phyloP scores from a whole-genome alignment of 2,329 filamentous ascomycete species.

The Ceratocystiopsis brevicomis region DNA sequence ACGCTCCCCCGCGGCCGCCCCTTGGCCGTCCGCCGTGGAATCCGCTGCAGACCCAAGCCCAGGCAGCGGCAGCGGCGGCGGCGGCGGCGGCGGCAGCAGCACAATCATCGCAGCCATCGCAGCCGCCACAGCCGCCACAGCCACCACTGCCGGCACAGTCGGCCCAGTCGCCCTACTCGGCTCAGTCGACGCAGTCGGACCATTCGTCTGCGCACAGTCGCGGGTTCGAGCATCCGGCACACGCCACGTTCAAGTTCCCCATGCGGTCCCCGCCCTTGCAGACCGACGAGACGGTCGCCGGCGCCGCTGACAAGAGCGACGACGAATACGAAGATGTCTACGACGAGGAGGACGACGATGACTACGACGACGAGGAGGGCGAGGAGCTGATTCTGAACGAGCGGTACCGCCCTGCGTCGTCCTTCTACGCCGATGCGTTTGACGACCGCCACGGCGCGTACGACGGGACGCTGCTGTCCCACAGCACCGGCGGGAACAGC shows the following conservation, averaged over 20 bases:
- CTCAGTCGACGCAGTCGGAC: too few relatives aligned
- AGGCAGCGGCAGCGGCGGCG: neutral
- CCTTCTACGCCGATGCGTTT: constrained; percentile 1
- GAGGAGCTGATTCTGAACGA: too few relatives aligned
- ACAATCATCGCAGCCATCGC: neutral
- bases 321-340: neutral
- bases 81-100: neutral
- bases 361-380: neutral
- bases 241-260: too few relatives aligned
- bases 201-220: too few relatives aligned
- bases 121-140: neutral
- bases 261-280: neutral
- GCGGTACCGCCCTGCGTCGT: constrained; percentile 2
- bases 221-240: too few relatives aligned
- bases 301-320: neutral
- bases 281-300: neutral
- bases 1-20: neutral
- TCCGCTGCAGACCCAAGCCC: neutral
- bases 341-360: neutral
- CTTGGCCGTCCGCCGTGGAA: too few relatives aligned
- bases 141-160: neutral
- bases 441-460: neutral
- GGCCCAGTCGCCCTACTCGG: neutral
- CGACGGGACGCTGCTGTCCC: too few relatives aligned
- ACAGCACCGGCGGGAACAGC: too few relatives aligned